A percentile compares a stretch with the other conserved stretches of the same genome.
These are phyloP conservation scores for Sanguinoderma infundibulare DNA, from an alignment of 1,284 basidiomycete genomes.

Conservation along the genomic window DNA sequence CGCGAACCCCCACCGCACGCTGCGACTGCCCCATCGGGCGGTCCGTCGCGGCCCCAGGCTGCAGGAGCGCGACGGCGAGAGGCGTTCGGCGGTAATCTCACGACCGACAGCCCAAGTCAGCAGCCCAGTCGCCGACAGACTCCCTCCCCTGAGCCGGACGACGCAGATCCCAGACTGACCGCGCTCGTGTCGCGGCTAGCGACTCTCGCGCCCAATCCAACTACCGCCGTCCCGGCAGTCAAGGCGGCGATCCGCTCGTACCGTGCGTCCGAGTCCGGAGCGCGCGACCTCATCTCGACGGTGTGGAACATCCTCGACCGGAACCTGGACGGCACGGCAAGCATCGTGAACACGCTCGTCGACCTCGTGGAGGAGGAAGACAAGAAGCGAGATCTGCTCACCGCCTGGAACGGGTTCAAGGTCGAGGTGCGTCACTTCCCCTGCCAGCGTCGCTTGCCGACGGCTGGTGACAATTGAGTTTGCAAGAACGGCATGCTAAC, in stretches of 20 bases:
- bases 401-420: slow-evolving; percentile 85
- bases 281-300: slow-evolving; percentile 86
- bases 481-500: not conserved
- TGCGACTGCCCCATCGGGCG: slow-evolving; percentile 25
- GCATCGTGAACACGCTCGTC: slow-evolving; percentile 79
- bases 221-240: slow-evolving; percentile 76
- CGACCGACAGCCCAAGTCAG: slow-evolving; percentile 45
- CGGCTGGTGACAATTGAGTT: not conserved
- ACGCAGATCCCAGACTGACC: slow-evolving; percentile 68
- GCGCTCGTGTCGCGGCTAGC: slow-evolving; percentile 74
- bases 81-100: slow-evolving; percentile 71
- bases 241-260: slow-evolving; percentile 84
- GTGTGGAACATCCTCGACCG: slow-evolving; percentile 86
- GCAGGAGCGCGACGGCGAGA: slow-evolving; percentile 49
- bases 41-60: slow-evolving; percentile 34
- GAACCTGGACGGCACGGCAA: slow-evolving; percentile 77
- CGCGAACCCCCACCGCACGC: slow-evolving; percentile 44
- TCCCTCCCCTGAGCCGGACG: slow-evolving; percentile 49
- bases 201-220: slow-evolving; percentile 71
- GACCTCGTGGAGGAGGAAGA: slow-evolving; percentile 87
- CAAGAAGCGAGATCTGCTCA: slow-evolving; percentile 77
- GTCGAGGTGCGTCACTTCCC: slow-evolving; percentile 62
- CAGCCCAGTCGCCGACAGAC: slow-evolving; percentile 43
- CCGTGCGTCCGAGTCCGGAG: slow-evolving; percentile 77
- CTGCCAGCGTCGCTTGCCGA: not conserved